Evolutionary conservation across 345 rosid genomes (phyloP).

Genomic region (Murraya koenigii): DNA sequence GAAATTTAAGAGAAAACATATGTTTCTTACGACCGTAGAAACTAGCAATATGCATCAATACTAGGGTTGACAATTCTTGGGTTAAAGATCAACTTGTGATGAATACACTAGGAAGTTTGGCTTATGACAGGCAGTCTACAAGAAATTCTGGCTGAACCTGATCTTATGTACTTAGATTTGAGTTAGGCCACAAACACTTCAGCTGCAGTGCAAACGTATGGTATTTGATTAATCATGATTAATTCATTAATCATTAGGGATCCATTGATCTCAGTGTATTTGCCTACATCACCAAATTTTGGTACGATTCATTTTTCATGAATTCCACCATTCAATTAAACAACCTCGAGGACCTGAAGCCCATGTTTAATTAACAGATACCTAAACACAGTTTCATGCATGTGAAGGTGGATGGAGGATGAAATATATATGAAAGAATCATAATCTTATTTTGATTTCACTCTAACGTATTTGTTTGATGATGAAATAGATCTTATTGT

Average conservation of each 20-base stretch:
- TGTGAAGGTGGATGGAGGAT: background rate
- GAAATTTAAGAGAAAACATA: background rate
- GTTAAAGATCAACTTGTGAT: background rate
- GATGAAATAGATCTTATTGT: background rate
- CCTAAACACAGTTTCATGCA: background rate
- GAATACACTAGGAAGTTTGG: background rate
- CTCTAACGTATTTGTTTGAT: background rate
- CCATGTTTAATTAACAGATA: background rate
- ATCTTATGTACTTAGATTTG: background rate
- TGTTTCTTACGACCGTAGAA: background rate
- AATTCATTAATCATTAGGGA: background rate
- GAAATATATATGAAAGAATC: background rate
- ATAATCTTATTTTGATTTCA: background rate
- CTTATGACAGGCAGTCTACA: background rate
- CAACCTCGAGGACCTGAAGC: background rate
- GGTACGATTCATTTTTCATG: background rate
- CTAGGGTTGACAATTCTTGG: background rate
- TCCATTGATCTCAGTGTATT: background rate
- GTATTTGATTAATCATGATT: background rate
- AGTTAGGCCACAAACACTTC: background rate
- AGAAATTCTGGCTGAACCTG: background rate
- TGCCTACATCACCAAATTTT: background rate
- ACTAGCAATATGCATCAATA: background rate
- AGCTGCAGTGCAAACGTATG: background rate
- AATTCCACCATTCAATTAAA: background rate